Percentiles rank a stretch among this genome's conserved stretches.
Evolutionary conservation across 2,329 filamentous ascomycete genomes (phyloP).

Genomic region (Lasiodiplodia sp.): DNA sequence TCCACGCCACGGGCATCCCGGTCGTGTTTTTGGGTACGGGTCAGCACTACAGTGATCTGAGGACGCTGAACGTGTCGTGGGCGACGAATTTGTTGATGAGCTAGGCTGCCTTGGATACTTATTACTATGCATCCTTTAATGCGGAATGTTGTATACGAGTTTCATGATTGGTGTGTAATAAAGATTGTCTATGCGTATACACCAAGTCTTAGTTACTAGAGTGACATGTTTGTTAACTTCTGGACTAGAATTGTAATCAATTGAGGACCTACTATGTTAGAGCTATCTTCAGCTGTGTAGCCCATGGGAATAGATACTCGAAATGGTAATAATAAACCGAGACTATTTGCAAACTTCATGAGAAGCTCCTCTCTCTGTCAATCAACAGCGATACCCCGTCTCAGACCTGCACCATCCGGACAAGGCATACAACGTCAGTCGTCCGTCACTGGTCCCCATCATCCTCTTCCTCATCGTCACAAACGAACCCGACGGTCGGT

Average conservation of each 20-base stretch:
- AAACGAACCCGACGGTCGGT: background rate
- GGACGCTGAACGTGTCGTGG: constrained; percentile 70
- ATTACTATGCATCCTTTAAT: background rate
- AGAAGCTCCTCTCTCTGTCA: background rate
- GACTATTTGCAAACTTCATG: no score
- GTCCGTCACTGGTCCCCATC: background rate
- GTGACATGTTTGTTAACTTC: background rate
- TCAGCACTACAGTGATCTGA: constrained; percentile 71
- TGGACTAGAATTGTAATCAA: background rate
- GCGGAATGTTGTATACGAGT: background rate
- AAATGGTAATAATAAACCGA: no score
- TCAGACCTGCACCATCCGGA: no score
- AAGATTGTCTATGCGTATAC: background rate
- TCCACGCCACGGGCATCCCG: constrained; percentile 95
- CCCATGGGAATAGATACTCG: background rate
- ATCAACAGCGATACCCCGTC: background rate
- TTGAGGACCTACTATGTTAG: background rate
- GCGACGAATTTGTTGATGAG: constrained; percentile 68
- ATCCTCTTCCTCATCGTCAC: background rate
- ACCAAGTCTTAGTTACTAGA: background rate
- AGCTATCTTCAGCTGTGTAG: background rate
- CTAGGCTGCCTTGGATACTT: constrained; percentile 34
- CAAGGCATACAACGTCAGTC: background rate
- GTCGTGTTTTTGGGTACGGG: constrained; percentile 87
- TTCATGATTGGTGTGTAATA: background rate